These are phyloP conservation scores for Zygosaccharomyces kombuchaensis DNA, from an alignment of 805 yeast genomes.

Conservation along the genomic window DNA sequence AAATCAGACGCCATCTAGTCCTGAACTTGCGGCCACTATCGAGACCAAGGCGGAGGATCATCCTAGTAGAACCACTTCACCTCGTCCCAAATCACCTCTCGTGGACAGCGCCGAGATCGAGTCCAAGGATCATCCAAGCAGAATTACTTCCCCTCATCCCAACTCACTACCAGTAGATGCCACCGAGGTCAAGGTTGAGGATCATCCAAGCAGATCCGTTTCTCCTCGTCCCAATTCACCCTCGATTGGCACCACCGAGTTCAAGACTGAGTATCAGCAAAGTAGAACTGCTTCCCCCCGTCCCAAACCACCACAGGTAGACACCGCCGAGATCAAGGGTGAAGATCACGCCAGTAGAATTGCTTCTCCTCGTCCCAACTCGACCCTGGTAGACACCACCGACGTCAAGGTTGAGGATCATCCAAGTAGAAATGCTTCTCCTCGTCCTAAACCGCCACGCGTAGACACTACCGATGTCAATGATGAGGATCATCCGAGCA, in stretches of 20 bases:
- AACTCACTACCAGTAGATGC: background rate
- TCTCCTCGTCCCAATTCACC: background rate
- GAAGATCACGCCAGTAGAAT: no score
- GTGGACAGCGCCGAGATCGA: background rate
- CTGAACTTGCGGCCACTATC: background rate
- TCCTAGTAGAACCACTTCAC: background rate
- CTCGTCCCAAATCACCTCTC: background rate
- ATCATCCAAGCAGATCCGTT: background rate
- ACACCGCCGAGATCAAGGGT: no score
- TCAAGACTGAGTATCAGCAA: background rate
- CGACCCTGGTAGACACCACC: background rate
- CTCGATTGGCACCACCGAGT: background rate
- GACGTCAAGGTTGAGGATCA: background rate
- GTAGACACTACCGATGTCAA: background rate
- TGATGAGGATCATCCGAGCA: background rate
- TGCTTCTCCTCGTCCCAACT: no score
- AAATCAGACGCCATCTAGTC: no score
- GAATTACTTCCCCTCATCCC: background rate
- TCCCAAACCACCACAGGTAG: background rate
- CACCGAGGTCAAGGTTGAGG: background rate
- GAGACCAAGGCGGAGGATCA: background rate
- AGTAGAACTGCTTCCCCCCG: background rate
- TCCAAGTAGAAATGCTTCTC: background rate
- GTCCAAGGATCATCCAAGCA: no score
- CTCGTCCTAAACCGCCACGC: background rate